Conservation (phyloP, 164 flowering plant species). For the Kingdonia uniflora region DNA sequence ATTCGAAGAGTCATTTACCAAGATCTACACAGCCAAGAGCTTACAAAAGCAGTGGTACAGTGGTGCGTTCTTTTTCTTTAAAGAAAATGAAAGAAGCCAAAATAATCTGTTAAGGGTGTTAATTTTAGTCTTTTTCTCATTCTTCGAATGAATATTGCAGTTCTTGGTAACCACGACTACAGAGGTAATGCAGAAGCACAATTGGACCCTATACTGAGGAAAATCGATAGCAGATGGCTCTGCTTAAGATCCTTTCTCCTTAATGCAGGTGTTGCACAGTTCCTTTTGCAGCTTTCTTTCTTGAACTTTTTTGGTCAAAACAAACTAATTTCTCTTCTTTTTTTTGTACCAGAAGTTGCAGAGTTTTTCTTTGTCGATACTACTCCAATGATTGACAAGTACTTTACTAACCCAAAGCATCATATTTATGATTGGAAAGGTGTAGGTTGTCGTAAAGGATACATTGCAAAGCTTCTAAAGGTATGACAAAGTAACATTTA, state of each 20-base stretch:
- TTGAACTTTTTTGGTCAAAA: too few species aligned
- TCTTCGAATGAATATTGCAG: conserved; percentile 29
- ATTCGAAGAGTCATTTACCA: conserved; percentile 47
- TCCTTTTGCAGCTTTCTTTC: too few species aligned
- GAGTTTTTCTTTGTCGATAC: conserved; percentile 21
- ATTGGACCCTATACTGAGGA: conserved; percentile 47
- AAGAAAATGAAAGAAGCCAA: too few species aligned
- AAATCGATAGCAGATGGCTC: conserved; percentile 63
- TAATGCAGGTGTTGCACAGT: conserved; percentile 43
- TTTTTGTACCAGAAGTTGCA: conserved; percentile 9
- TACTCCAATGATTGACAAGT: conserved; percentile 17
- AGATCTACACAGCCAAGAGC: conserved; percentile 55
- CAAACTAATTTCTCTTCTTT: too few species aligned
- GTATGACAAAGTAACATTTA: too few species aligned
- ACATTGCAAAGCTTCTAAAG: background rate
- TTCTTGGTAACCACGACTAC: conserved; percentile 92
- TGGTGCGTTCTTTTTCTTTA: conserved; percentile 31
- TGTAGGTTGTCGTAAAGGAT: background rate
- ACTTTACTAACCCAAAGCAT: conserved; percentile 6
- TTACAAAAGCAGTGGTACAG: conserved; percentile 64
- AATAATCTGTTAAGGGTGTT: too few species aligned
- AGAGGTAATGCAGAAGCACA: conserved; percentile 82
- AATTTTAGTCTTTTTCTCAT: too few species aligned
- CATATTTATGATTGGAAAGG: background rate
- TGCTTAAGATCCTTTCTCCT: conserved; percentile 69